These are phyloP conservation scores for Xenoacremonium recifei DNA, from an alignment of 2,329 filamentous ascomycete genomes.

Conservation along the genomic window DNA sequence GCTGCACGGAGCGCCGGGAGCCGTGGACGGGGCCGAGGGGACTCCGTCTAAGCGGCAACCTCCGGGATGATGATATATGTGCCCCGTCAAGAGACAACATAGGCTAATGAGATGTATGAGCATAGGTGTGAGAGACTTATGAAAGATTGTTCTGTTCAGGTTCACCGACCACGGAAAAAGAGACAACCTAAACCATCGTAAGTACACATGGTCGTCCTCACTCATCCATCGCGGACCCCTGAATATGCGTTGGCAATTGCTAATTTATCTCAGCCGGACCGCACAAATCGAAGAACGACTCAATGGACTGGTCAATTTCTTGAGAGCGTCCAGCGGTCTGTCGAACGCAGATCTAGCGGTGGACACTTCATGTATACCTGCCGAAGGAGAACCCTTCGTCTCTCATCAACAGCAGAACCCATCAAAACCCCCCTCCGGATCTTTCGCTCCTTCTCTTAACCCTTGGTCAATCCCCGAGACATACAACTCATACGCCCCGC, in stretches of 20 bases:
- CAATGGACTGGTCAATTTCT: constrained; percentile 47
- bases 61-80: too few species aligned
- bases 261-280: constrained; percentile 37
- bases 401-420: constrained; percentile 25
- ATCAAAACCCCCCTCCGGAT: constrained; percentile 12
- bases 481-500: constrained; percentile 47
- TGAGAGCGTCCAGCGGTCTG: constrained; percentile 43
- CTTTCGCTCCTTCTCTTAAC: constrained; percentile 12
- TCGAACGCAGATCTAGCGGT: constrained; percentile 19
- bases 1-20: too few species aligned
- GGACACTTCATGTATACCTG: constrained; percentile 27
- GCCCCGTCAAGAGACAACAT: neutral
- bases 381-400: constrained; percentile 23
- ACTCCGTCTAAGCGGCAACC: too few species aligned
- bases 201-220: constrained; percentile 25
- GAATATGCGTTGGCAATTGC: neutral
- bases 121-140: constrained; percentile 46
- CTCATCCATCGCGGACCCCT: too few species aligned
- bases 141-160: constrained; percentile 46
- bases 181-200: constrained; percentile 50
- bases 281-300: constrained; percentile 49
- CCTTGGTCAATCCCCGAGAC: constrained; percentile 35
- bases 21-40: too few species aligned
- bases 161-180: constrained; percentile 51
- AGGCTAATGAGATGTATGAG: constrained; percentile 4